Evolutionary conservation across 768 basidiomycete species (phyloP).

Genomic region (Rhodosporidiobolus odoratus): DNA sequence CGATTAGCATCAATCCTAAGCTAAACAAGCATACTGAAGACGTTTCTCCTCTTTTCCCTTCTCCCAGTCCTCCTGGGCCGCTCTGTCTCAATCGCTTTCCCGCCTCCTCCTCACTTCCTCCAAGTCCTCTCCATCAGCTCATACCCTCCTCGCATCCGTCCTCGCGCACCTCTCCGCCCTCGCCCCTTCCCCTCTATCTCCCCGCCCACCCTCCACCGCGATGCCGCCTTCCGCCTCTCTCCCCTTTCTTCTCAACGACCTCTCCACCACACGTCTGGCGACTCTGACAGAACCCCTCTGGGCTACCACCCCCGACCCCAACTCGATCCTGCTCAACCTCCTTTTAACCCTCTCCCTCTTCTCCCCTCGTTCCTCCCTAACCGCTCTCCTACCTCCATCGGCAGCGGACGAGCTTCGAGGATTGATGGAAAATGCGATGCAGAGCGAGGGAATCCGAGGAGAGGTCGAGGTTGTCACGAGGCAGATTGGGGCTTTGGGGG

Average conservation of each 20-base stretch:
- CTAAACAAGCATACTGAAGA: not conserved
- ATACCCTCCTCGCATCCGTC: constrained; percentile 6
- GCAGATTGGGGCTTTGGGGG: constrained; percentile 32
- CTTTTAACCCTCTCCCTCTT: constrained; percentile 18
- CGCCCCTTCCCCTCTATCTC: not conserved
- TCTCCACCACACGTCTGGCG: not conserved
- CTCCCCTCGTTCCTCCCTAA: constrained; percentile 3
- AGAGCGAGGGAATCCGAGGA: not conserved
- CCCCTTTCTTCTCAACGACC: not conserved
- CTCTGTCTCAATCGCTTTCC: constrained; percentile 16
- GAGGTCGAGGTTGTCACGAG: constrained; percentile 26
- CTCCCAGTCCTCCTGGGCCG: constrained; percentile 27
- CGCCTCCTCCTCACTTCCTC: constrained; percentile 19
- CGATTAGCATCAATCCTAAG: not conserved
- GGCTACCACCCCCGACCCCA: not conserved
- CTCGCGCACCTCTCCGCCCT: constrained; percentile 7
- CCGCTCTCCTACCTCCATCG: constrained; percentile 12
- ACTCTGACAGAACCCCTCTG: not conserved
- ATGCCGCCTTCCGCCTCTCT: not conserved
- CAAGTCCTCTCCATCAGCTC: not conserved
- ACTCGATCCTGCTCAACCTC: not conserved
- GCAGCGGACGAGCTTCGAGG: not conserved
- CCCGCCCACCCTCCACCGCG: not conserved
- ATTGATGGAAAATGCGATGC: not conserved
- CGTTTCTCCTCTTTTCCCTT: not conserved